A percentile compares a stretch with the other conserved stretches of the same genome.
phyloP scores from a whole-genome alignment of 345 rosid genomes.

The Populus davidiana region DNA sequence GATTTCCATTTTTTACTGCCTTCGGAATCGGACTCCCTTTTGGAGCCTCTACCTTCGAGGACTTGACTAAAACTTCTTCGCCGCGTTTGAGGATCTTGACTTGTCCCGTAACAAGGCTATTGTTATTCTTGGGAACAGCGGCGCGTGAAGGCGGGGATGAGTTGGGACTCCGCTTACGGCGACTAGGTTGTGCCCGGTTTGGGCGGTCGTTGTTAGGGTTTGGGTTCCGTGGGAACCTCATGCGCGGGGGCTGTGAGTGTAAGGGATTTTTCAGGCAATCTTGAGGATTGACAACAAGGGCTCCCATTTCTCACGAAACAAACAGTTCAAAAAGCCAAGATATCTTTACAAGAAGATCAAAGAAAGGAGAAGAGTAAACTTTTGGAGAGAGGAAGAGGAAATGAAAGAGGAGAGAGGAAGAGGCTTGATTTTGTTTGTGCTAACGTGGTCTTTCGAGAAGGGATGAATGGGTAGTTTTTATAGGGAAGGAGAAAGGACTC shows the following conservation, averaged over 20 bases:
- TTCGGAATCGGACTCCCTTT: background rate
- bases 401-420: background rate
- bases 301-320: constrained; percentile 46
- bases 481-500: background rate
- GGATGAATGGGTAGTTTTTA: background rate
- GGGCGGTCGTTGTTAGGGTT: constrained; percentile 22
- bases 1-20: background rate
- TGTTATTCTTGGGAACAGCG: background rate
- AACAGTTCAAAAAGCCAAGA: background rate
- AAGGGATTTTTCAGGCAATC: constrained; percentile 40
- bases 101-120: constrained; percentile 36
- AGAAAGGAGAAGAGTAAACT: background rate
- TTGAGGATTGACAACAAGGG: constrained; percentile 56
- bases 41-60: background rate
- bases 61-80: constrained; percentile 19
- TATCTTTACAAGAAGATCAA: background rate
- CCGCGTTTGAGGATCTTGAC: constrained; percentile 79
- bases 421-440: background rate
- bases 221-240: constrained; percentile 27
- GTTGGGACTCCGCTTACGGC: constrained; percentile 45
- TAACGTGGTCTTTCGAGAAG: background rate
- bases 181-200: constrained; percentile 31
- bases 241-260: constrained; percentile 17
- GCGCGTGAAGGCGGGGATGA: constrained; percentile 23
- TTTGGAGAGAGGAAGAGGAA: background rate